Evolutionary conservation across 257 asterid genomes (phyloP).

Genomic region (Ilex aquifolium): DNA sequence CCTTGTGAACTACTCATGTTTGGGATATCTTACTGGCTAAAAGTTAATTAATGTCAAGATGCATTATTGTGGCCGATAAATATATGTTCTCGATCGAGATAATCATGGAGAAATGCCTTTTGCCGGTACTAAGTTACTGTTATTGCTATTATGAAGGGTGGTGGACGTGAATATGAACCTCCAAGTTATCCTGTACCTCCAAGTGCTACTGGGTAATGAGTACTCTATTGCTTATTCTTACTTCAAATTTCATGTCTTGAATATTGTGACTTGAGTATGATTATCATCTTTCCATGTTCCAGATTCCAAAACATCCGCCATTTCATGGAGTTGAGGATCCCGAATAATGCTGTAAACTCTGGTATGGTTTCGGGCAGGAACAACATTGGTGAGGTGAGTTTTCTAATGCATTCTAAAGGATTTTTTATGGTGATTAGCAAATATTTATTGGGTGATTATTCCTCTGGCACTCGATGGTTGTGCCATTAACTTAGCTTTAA

Average conservation of each 20-base stretch:
- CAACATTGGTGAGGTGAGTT: slow-evolving; percentile 49
- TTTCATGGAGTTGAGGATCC: slow-evolving; percentile 31
- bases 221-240: background rate
- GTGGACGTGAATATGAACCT: slow-evolving; percentile 46
- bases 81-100: background rate
- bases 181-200: slow-evolving; percentile 50
- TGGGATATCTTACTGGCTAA: too few species aligned
- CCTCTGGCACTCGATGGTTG: too few species aligned
- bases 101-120: background rate
- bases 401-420: background rate
- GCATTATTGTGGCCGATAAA: too few species aligned
- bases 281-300: slow-evolving; percentile 13
- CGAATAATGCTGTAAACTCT: slow-evolving; percentile 22
- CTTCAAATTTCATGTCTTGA: background rate
- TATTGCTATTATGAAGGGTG: slow-evolving; percentile 39
- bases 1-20: too few species aligned
- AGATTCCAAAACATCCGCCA: slow-evolving; percentile 38
- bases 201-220: slow-evolving; percentile 46
- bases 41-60: too few species aligned
- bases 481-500: too few species aligned
- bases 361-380: slow-evolving; percentile 37
- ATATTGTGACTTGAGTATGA: background rate
- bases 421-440: too few species aligned
- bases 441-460: too few species aligned
- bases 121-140: background rate